Evolutionary conservation across 169 alveolate species (phyloP).

Genomic region (Plasmodium vinckei): DNA sequence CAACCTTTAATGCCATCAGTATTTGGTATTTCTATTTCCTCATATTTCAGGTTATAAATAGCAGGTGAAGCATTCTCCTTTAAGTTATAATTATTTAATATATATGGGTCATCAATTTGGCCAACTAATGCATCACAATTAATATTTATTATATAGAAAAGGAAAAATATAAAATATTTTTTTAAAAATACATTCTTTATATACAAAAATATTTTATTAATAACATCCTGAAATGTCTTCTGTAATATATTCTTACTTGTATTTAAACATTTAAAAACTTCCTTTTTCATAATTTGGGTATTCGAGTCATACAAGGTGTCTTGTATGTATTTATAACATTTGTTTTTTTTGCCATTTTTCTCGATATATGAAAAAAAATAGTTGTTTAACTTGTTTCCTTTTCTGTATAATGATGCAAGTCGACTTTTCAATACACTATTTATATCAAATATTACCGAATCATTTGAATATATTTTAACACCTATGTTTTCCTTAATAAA

Average conservation of each 20-base stretch:
- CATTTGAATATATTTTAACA: conserved; percentile 58
- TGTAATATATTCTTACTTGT: conserved; percentile 52
- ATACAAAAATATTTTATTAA: conserved; percentile 57
- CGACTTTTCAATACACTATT: conserved; percentile 37
- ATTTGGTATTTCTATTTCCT: conserved; percentile 65
- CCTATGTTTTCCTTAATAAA: conserved; percentile 64
- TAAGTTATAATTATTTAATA: conserved; percentile 67
- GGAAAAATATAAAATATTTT: conserved; percentile 65
- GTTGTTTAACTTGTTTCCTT: conserved; percentile 70
- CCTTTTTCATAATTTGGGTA: conserved; percentile 66
- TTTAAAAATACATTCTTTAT: conserved; percentile 69
- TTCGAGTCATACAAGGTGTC: conserved; percentile 72
- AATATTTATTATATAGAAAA: conserved; percentile 58
- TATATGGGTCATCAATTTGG: conserved; percentile 59
- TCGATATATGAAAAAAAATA: conserved; percentile 72
- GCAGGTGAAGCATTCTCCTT: conserved; percentile 48
- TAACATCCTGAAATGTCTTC: conserved; percentile 65
- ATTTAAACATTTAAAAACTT: conserved; percentile 44
- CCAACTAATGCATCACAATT: conserved; percentile 54
- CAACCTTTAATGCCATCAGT: conserved; percentile 37
- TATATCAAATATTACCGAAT: conserved; percentile 72
- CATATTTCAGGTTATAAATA: conserved; percentile 52
- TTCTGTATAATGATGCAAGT: conserved; percentile 62
- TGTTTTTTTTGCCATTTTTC: conserved; percentile 72
- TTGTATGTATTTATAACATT: conserved; percentile 70